Base-by-base conservation (phyloP, 306 rosid species). In the peach (Prunus persica) region DNA sequence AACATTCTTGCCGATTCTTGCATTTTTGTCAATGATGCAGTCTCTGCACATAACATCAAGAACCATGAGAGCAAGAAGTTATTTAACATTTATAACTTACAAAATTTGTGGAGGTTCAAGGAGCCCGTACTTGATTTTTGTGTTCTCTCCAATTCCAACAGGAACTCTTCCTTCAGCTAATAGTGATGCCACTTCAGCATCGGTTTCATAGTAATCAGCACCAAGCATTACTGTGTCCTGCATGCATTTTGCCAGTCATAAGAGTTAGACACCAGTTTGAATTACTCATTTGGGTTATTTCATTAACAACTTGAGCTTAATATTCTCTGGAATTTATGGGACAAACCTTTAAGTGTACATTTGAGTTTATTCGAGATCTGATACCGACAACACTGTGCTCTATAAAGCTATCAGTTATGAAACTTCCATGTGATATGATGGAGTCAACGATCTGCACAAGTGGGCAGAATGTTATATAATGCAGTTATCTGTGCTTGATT, bases 201-300 rank as follows among this genome's bases (percentile, higher is more conserved):
- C 90, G 0, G 97, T 94, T 88, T 92, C 97, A 50, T 92, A 94
- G 86, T 72, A 92, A 77, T 94, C 98, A 78, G 98, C 98, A 6
- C 98, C 95, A 67, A 94, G 97, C 96, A 92, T 89, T 85, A 94
- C 93, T 22, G 97, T 92, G 62, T 94, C 97, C 97, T 94, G 91
- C 87, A 81, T 69, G 28, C 0, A 68, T 65, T 67, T 73, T 51
- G 19, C 22, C 58, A 12, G 5, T 19, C 25, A 38, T 38, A 38
- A 38, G 9, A 7, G 43, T 38, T 38, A 38, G 43, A 38, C 43
- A 38, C 47, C 14, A 19, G 8, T 77, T 56, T 3, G 27, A 38
- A 3, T 43, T 3, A 8, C 41, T 63, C 67, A 15, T 27, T 63
- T 16, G 67, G 1, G 11, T 27, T 7, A 11, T 30, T 65, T 41